Evolutionary conservation across 2,329 filamentous ascomycete genomes (phyloP).

Genomic region (Microdochium paspali): DNA sequence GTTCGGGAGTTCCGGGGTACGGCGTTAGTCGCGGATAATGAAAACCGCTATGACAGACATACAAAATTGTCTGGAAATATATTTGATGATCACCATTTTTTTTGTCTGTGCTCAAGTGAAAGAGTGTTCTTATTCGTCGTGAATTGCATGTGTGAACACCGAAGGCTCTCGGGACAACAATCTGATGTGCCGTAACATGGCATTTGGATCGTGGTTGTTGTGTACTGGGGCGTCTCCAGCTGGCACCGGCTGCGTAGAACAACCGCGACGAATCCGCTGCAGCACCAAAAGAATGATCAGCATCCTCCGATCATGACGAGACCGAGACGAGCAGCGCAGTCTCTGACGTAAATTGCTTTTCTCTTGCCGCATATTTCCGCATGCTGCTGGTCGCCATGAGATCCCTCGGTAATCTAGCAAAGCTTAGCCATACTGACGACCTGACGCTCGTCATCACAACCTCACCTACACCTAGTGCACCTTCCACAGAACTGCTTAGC

Average conservation of each 20-base stretch:
- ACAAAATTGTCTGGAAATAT: neutral
- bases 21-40: neutral
- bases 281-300: neutral
- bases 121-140: neutral
- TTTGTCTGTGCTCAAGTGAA: neutral
- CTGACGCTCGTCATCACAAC: conserved; percentile 44
- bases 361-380: too few species aligned
- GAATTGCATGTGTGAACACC: too few species aligned
- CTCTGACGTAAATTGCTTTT: too few species aligned
- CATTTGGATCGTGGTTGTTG: too few species aligned
- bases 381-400: neutral
- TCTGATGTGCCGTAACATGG: too few species aligned
- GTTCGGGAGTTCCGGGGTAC: conserved; percentile 1
- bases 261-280: neutral
- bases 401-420: neutral
- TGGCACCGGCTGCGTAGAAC: neutral
- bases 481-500: conserved; percentile 40
- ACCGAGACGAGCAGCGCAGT: too few species aligned
- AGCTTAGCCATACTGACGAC: neutral
- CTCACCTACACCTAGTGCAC: conserved; percentile 44
- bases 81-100: neutral
- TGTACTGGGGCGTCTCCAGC: neutral
- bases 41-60: neutral
- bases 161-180: too few species aligned
- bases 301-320: too few species aligned